phyloP scores from a whole-genome alignment of 306 rosid species.

The Glycine latifolia region DNA sequence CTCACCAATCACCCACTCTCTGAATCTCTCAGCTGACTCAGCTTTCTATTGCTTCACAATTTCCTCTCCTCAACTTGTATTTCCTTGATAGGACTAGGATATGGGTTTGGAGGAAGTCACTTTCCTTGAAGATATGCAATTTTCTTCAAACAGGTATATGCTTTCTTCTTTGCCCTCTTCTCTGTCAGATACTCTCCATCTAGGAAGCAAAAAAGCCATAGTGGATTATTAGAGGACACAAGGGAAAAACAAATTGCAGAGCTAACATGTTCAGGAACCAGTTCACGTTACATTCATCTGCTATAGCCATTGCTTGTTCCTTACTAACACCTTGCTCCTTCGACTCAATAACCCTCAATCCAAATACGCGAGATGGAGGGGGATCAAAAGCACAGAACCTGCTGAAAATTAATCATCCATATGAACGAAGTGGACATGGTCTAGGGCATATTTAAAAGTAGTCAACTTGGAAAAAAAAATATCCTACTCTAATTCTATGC shows the following conservation, averaged over 20 bases:
- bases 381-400: constrained; percentile 76
- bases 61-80: constrained; percentile 81
- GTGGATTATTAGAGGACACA: not conserved
- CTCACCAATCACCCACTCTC: constrained; percentile 45
- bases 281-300: constrained; percentile 62
- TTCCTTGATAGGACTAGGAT: constrained; percentile 71
- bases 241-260: constrained; percentile 9
- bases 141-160: constrained; percentile 72
- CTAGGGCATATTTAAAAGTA: too few relatives aligned
- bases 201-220: constrained; percentile 39
- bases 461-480: too few relatives aligned
- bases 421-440: too few relatives aligned
- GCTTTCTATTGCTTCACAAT: constrained; percentile 47
- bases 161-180: constrained; percentile 75
- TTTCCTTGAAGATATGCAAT: too few relatives aligned
- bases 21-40: too few relatives aligned
- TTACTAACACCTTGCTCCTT: constrained; percentile 79
- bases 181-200: constrained; percentile 86
- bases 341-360: constrained; percentile 69
- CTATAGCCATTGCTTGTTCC: constrained; percentile 81
- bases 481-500: too few relatives aligned
- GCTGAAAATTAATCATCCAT: constrained; percentile 42
- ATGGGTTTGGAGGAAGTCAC: constrained; percentile 56
- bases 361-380: constrained; percentile 83
- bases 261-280: constrained; percentile 12